phyloP scores from a whole-genome alignment of 495 filamentous ascomycete genomes.

The Penicillium steckii region DNA sequence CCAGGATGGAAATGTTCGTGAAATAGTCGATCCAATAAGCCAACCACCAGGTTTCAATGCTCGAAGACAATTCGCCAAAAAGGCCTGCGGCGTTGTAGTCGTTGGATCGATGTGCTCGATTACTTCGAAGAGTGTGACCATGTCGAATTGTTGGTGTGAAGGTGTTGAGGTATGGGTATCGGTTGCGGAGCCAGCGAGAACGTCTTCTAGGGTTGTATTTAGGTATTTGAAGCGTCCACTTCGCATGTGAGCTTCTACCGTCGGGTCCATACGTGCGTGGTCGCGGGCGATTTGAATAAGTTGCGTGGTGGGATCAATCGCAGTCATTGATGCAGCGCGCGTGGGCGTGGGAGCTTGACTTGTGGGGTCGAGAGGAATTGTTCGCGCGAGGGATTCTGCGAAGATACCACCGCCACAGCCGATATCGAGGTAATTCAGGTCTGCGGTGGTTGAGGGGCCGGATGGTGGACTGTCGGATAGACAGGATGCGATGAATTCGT shows the following conservation, averaged over 20 bases:
- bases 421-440: constrained; percentile 79
- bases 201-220: constrained; percentile 68
- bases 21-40: constrained; percentile 88
- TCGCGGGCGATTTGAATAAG: constrained; percentile 75
- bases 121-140: constrained; percentile 90
- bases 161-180: background rate
- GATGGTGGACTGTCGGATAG: constrained; percentile 43
- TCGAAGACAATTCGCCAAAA: constrained; percentile 65
- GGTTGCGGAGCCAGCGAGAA: constrained; percentile 33
- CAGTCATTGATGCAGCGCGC: constrained; percentile 66
- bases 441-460: constrained; percentile 17
- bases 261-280: constrained; percentile 70
- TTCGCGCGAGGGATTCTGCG: constrained; percentile 85
- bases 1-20: constrained; percentile 82
- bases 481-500: constrained; percentile 82
- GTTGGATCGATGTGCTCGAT: constrained; percentile 74
- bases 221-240: constrained; percentile 64
- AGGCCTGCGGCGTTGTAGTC: constrained; percentile 58
- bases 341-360: constrained; percentile 52
- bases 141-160: constrained; percentile 52
- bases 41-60: constrained; percentile 88
- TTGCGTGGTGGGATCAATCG: constrained; percentile 78
- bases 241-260: constrained; percentile 43
- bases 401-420: constrained; percentile 98
- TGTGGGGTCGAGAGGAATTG: constrained; percentile 43